phyloP scores from a whole-genome alignment of 75 land plant genomes.

The Selaginella moellendorffii region DNA sequence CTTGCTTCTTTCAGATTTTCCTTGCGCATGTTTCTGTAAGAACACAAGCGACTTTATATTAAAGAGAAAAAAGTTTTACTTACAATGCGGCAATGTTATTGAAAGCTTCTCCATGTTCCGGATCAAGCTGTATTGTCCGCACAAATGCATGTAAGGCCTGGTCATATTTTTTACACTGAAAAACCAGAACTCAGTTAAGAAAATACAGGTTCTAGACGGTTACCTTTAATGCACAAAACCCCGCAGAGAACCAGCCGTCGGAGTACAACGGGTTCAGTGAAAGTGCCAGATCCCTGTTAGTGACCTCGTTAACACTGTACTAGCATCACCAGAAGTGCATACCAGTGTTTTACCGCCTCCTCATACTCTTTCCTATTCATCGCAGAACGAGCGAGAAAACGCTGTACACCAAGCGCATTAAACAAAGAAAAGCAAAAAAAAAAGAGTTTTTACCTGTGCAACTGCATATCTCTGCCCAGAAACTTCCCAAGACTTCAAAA shows the following conservation, averaged over 20 bases:
- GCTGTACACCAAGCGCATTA: conserved; percentile 21
- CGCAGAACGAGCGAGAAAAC: conserved; percentile 79
- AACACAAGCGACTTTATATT: neutral
- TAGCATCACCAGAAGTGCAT: neutral
- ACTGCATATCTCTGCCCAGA: conserved; percentile 68
- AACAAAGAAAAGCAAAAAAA: neutral
- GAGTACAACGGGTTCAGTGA: conserved; percentile 83
- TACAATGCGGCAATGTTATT: conserved; percentile 89
- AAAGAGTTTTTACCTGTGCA: conserved; percentile 41
- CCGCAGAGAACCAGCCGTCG: conserved; percentile 98
- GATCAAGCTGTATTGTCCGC: conserved; percentile 85
- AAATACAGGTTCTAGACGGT: no score
- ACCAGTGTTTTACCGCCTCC: conserved; percentile 64
- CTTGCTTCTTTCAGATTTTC: conserved; percentile 67
- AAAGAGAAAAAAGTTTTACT: neutral
- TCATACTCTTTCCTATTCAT: conserved; percentile 69
- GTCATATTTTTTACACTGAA: conserved; percentile 73
- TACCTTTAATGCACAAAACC: conserved; percentile 86
- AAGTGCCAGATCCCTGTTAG: conserved; percentile 72
- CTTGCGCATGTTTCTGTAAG: conserved; percentile 60
- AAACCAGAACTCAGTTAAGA: neutral
- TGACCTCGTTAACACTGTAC: neutral
- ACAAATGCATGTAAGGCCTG: conserved; percentile 78
- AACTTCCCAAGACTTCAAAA: conserved; percentile 74
- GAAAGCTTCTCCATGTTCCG: conserved; percentile 97